phyloP scores from a whole-genome alignment of 1,284 basidiomycete genomes.

The Ganoderma lingzhi region DNA sequence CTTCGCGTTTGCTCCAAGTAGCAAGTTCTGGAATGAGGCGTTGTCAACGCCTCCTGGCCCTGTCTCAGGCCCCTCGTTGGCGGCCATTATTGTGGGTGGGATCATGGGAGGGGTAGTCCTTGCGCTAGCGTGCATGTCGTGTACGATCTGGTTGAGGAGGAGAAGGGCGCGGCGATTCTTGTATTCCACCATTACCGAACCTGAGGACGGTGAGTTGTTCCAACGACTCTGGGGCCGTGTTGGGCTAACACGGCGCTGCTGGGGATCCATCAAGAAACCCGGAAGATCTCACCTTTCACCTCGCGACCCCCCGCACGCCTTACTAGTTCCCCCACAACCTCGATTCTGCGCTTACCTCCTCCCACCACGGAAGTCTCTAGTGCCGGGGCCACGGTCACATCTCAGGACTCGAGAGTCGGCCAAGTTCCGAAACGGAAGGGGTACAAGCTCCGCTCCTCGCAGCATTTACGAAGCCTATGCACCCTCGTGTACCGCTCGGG shows the following conservation, averaged over 20 bases:
- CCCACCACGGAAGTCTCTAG: not conserved
- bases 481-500: not conserved
- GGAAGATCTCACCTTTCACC: not conserved
- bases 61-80: not conserved
- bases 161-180: conserved; percentile 8
- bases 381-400: not conserved
- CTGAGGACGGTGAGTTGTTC: conserved; percentile 4
- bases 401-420: not conserved
- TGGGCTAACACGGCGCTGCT: not conserved
- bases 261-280: not conserved
- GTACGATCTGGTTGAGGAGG: conserved; percentile 20
- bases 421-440: conserved; percentile 1
- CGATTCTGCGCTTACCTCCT: not conserved
- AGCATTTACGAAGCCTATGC: not conserved
- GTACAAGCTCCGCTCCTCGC: not conserved
- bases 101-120: conserved; percentile 13
- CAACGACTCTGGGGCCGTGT: not conserved
- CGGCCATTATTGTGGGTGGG: conserved; percentile 20
- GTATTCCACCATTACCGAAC: conserved; percentile 13
- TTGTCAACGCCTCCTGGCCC: not conserved
- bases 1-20: conserved; percentile 19
- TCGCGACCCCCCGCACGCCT: not conserved
- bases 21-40: conserved; percentile 16
- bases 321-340: not conserved
- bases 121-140: not conserved